phyloP scores from a whole-genome alignment of 257 asterid species.

The Salvia miltiorrhiza region DNA sequence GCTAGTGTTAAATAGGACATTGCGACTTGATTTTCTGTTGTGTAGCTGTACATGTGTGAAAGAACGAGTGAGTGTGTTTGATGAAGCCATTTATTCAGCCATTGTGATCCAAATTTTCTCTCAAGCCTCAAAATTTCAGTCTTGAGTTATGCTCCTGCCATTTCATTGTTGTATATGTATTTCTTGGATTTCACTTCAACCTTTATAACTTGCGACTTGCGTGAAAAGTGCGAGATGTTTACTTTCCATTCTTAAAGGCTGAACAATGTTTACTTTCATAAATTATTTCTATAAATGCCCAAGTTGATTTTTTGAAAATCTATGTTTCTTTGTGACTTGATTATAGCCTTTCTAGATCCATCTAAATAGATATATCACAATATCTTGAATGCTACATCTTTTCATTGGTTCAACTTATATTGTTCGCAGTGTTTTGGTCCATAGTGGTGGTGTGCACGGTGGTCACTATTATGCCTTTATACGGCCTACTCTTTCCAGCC shows the following conservation, averaged over 20 bases:
- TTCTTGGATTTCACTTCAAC: too few relatives aligned
- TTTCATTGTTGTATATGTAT: neutral
- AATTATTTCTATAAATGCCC: too few relatives aligned
- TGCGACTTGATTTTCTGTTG: neutral
- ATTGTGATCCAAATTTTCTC: neutral
- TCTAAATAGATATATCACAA: constrained; percentile 1
- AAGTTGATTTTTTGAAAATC: constrained; percentile 8
- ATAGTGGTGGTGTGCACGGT: constrained; percentile 54
- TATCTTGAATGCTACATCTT: constrained; percentile 11
- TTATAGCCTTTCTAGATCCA: neutral
- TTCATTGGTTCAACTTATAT: constrained; percentile 3
- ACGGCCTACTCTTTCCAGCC: constrained; percentile 43
- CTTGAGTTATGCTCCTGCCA: neutral
- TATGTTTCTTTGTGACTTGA: constrained; percentile 3
- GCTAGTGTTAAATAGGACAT: too few relatives aligned
- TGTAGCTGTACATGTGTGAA: neutral
- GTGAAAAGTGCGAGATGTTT: too few relatives aligned
- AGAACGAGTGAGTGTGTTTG: neutral
- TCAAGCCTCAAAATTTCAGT: neutral
- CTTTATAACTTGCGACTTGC: too few relatives aligned
- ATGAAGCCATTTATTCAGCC: neutral
- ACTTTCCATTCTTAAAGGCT: too few relatives aligned
- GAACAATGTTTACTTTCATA: too few relatives aligned
- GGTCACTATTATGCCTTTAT: constrained; percentile 51
- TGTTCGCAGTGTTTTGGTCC: constrained; percentile 51